Conservation (phyloP, 192 early-diverging fungal genomes). For the Backusella psychrophila region DNA sequence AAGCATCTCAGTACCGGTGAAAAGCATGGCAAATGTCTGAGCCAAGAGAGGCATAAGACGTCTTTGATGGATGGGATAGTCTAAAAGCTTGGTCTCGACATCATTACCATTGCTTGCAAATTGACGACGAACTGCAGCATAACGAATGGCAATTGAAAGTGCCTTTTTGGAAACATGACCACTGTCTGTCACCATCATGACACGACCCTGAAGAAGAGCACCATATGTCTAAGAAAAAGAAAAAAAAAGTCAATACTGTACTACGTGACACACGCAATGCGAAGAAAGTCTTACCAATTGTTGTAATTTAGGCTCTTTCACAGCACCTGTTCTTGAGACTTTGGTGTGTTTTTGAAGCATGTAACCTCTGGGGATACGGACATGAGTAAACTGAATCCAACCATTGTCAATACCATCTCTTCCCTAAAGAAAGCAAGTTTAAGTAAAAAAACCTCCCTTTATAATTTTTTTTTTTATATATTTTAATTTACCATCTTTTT, state of each 20-base stretch:
- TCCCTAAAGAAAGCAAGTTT: not conserved
- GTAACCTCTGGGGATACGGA: constrained; percentile 83
- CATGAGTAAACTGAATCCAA: constrained; percentile 91
- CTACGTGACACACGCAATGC: not conserved
- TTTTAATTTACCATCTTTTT: constrained; percentile 71
- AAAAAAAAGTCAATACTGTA: not conserved
- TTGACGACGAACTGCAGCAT: constrained; percentile 89
- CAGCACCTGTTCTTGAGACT: constrained; percentile 74
- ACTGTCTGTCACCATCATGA: constrained; percentile 81
- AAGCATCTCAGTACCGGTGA: constrained; percentile 83
- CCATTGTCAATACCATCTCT: constrained; percentile 93
- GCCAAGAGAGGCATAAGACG: constrained; percentile 89
- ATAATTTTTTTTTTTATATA: not conserved
- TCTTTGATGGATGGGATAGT: constrained; percentile 93
- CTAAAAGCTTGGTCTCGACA: constrained; percentile 85
- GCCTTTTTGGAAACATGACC: constrained; percentile 88
- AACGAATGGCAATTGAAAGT: constrained; percentile 87
- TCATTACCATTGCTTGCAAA: constrained; percentile 62
- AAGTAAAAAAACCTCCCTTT: not conserved
- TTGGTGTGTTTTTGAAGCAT: constrained; percentile 96
- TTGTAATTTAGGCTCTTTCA: constrained; percentile 76
- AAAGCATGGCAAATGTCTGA: constrained; percentile 87
- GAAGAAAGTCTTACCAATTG: constrained; percentile 53
- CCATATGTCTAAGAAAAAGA: constrained; percentile 59
- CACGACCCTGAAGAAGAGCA: constrained; percentile 82